Evolutionary conservation across 2,329 filamentous ascomycete species (phyloP).

Genomic region (Fusarium mangiferae): DNA sequence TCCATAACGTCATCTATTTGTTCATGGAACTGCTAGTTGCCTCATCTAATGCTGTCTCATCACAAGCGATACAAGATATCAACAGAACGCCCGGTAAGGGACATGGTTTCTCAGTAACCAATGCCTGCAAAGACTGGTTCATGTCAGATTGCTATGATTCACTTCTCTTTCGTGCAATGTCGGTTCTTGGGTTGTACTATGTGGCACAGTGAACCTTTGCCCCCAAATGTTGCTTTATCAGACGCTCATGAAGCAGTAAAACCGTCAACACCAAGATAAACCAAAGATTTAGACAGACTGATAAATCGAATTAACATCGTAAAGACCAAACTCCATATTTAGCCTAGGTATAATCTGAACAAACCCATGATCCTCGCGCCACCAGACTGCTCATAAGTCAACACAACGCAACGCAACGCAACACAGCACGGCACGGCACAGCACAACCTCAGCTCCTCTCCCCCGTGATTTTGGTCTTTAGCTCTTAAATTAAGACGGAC

Average conservation of each 20-base stretch:
- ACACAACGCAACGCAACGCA: neutral
- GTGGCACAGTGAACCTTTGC: neutral
- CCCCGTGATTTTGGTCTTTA: slow-evolving; percentile 7
- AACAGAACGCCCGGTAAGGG: neutral
- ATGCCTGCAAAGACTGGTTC: neutral
- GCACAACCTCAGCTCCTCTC: neutral
- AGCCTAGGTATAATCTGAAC: slow-evolving; percentile 45
- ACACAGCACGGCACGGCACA: neutral
- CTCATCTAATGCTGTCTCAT: neutral
- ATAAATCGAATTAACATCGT: slow-evolving; percentile 10
- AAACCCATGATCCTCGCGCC: slow-evolving; percentile 37
- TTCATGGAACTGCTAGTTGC: neutral
- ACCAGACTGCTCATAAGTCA: slow-evolving; percentile 29
- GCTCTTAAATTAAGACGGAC: slow-evolving; percentile 26
- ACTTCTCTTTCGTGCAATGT: neutral
- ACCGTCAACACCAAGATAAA: neutral
- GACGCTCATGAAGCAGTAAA: neutral
- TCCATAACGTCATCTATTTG: neutral
- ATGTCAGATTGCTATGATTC: neutral
- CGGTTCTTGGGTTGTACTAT: neutral
- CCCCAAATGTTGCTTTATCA: neutral
- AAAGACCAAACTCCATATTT: slow-evolving; percentile 37
- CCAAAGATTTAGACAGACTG: neutral
- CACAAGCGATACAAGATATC: neutral
- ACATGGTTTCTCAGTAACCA: neutral